Evolutionary conservation across 2,329 filamentous ascomycete genomes (phyloP), one percentile per base, ranked within the genome.

Genomic region (Metarhizium guizhouense): DNA sequence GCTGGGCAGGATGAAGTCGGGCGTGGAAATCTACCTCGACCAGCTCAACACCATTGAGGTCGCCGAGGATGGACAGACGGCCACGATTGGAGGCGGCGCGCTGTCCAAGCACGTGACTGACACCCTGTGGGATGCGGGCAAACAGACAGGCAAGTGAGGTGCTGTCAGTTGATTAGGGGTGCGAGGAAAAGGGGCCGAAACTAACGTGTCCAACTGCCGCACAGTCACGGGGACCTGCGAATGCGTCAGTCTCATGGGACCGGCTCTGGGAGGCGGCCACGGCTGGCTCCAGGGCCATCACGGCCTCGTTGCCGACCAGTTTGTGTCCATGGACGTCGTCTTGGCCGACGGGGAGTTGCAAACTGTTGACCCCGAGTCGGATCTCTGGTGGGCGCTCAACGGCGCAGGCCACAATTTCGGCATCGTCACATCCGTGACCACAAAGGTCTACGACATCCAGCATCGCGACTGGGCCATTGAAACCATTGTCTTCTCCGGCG

Each of bases 371-470:
- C 63, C 67, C 43, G 66, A 68, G 7, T 73, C 74, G 0, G 79
- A 83, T 40, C 72, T 85, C 2, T 84, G 73, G 68, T 84, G 81
- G 81, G 82, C 73, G 1, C 70, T 84, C 57, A 70, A 74, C 54
- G 81, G 81, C 2, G 81, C 80, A 1, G 81, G 80, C 1, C 79
- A 82, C 60, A 83, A 83, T 64, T 83, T 84, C 57, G 81, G 80
- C 5, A 76, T 84, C 47, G 78, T 83, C 11, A 81, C 79, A 0
- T 74, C 73, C 1, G 66, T 76, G 10, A 74, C 70, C 0, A 68
- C 69, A 0, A 78, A 77, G 61, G 72, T 82, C 40, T 81, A 77
- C 59, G 74, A 79, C 57, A 70, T 71, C 18, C 62, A 67, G 54
- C 55, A 71, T 62, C 56, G 51, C 16, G 60, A 68, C 54, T 79